Percentiles rank a stretch among this genome's conserved stretches.
These are phyloP conservation scores for Pleurotus giganteus DNA, from an alignment of 768 basidiomycete genomes.

Conservation along the genomic window DNA sequence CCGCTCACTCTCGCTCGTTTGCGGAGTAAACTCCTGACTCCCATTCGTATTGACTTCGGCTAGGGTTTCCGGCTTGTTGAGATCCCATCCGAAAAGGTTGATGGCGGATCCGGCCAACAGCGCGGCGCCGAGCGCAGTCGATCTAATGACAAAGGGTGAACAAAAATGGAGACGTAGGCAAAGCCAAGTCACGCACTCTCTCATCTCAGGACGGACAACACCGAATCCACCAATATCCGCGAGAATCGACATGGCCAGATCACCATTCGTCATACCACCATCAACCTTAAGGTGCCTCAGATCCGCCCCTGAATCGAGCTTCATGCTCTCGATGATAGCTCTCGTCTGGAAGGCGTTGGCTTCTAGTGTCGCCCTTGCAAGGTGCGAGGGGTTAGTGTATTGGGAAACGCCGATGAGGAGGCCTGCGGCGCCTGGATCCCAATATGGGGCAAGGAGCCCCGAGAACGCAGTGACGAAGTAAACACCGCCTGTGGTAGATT, in stretches of 20 bases:
- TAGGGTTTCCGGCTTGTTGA: conserved; percentile 79
- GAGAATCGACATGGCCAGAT: conserved; percentile 81
- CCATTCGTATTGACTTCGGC: conserved; percentile 85
- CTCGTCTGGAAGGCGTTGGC: conserved; percentile 96
- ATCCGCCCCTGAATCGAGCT: conserved; percentile 77
- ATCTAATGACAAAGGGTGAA: conserved; percentile 42
- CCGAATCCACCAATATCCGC: conserved; percentile 91
- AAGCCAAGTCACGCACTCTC: conserved; percentile 63
- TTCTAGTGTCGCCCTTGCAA: conserved; percentile 92
- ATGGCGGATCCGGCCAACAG: conserved; percentile 90
- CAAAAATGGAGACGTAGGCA: background rate
- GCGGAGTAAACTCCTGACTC: conserved; percentile 65
- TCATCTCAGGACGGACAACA: conserved; percentile 92
- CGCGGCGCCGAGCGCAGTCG: conserved; percentile 94
- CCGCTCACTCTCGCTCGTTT: conserved; percentile 48
- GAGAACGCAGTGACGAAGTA: conserved; percentile 98
- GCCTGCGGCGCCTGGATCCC: conserved; percentile 92
- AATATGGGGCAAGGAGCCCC: conserved; percentile 94
- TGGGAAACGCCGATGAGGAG: conserved; percentile 82
- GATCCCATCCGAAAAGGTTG: conserved; percentile 88
- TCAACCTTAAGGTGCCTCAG: conserved; percentile 91
- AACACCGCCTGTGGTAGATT: conserved; percentile 79
- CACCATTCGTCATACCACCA: conserved; percentile 97
- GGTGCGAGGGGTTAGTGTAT: conserved; percentile 89
- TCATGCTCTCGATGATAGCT: conserved; percentile 95